Conservation (phyloP, 176 grass and related monocot species). For the Dactylis glomerata region DNA sequence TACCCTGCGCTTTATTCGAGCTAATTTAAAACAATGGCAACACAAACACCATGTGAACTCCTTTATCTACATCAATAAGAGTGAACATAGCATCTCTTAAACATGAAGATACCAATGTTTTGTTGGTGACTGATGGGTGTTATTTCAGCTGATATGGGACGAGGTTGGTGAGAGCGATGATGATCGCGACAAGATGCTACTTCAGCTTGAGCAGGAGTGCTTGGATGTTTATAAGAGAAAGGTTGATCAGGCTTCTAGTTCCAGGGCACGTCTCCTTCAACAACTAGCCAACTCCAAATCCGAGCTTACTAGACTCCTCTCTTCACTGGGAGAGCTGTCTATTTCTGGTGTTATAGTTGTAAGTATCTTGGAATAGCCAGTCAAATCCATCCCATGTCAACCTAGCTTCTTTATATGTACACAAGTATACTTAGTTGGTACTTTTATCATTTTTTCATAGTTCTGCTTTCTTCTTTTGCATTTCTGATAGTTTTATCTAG, state of each 20-base stretch:
- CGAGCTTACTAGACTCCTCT: slow-evolving; percentile 65
- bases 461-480: not conserved
- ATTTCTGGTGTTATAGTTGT: slow-evolving; percentile 60
- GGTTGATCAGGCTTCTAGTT: slow-evolving; percentile 81
- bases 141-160: slow-evolving; percentile 88
- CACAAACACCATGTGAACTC: slow-evolving; percentile 5
- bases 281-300: slow-evolving; percentile 71
- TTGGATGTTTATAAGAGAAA: slow-evolving; percentile 92
- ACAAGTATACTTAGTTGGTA: not conserved
- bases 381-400: not conserved
- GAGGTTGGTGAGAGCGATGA: slow-evolving; percentile 89
- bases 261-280: slow-evolving; percentile 59
- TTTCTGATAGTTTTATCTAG: slow-evolving; percentile 11
- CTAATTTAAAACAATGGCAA: not conserved
- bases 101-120: not conserved
- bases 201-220: slow-evolving; percentile 91
- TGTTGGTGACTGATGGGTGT: slow-evolving; percentile 2
- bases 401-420: not conserved
- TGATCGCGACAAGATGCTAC: slow-evolving; percentile 85
- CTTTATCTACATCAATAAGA: not conserved
- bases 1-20: not conserved
- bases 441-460: not conserved
- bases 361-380: slow-evolving; percentile 25
- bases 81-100: not conserved
- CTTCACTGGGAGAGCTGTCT: slow-evolving; percentile 74